Evolutionary conservation across 176 grass and related monocot genomes (phyloP).

Genomic region (Coix lacrymajobi): DNA sequence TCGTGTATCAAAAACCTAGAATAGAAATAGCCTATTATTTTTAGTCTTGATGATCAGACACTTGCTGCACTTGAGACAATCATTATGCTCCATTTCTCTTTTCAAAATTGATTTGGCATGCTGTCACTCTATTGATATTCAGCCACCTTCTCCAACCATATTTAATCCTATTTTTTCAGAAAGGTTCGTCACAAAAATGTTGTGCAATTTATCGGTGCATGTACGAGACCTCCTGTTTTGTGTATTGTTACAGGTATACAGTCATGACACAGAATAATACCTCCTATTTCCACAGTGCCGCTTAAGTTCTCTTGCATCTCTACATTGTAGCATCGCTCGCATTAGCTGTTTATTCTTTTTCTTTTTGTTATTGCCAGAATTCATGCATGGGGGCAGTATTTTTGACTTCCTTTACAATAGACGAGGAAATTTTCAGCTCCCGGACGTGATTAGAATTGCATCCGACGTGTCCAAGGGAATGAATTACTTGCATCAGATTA

Average conservation of each 20-base stretch:
- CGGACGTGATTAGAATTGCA: slow-evolving; percentile 72
- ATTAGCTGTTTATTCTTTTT: slow-evolving; percentile 22
- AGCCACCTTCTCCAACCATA: background rate
- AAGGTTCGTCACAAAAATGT: slow-evolving; percentile 99
- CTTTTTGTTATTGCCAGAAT: slow-evolving; percentile 55
- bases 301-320: background rate
- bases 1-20: background rate
- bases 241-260: slow-evolving; percentile 93
- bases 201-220: slow-evolving; percentile 96
- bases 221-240: slow-evolving; percentile 78
- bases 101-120: slow-evolving; percentile 9
- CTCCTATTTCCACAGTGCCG: background rate
- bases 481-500: slow-evolving; percentile 96
- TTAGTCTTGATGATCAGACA: background rate
- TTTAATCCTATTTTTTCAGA: slow-evolving; percentile 44
- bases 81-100: background rate
- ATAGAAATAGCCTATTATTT: background rate
- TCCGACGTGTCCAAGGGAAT: slow-evolving; percentile 98
- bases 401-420: slow-evolving; percentile 85
- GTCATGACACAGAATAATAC: background rate
- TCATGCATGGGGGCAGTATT: slow-evolving; percentile 92
- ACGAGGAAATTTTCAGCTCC: slow-evolving; percentile 62
- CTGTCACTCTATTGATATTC: slow-evolving; percentile 1
- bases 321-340: background rate
- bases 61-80: background rate